phyloP scores from a whole-genome alignment of 495 filamentous ascomycete species.

The Aspergillus saccharolyticus region DNA sequence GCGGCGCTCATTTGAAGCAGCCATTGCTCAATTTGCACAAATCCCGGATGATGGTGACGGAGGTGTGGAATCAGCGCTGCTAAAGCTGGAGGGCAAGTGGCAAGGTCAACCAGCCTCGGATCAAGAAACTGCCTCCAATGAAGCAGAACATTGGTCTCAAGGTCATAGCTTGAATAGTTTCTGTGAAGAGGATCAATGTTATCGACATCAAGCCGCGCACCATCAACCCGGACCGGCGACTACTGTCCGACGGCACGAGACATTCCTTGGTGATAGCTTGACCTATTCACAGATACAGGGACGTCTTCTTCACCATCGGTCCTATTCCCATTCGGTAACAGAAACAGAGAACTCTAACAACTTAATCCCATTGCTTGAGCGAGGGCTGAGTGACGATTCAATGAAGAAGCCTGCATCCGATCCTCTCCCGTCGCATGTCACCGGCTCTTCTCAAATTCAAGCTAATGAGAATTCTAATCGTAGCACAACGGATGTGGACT shows the following conservation, averaged over 20 bases:
- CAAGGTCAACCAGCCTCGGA: slow-evolving; percentile 8
- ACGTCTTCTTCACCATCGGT: slow-evolving; percentile 26
- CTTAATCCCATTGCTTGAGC: slow-evolving; percentile 70
- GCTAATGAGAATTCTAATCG: slow-evolving; percentile 25
- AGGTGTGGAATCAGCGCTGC: slow-evolving; percentile 84
- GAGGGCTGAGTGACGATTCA: slow-evolving; percentile 59
- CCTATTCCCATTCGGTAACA: slow-evolving; percentile 39
- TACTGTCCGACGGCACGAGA: slow-evolving; percentile 23
- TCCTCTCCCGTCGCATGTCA: slow-evolving; percentile 1
- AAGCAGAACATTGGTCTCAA: not conserved
- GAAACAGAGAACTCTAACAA: slow-evolving; percentile 68
- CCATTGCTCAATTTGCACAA: slow-evolving; percentile 80
- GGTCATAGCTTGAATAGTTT: not conserved
- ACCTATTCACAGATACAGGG: slow-evolving; percentile 29
- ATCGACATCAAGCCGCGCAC: not conserved
- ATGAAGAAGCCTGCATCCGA: slow-evolving; percentile 36
- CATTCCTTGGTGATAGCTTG: slow-evolving; percentile 20
- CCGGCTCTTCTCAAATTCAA: slow-evolving; percentile 13
- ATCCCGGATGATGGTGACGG: slow-evolving; percentile 92
- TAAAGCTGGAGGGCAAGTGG: slow-evolving; percentile 90
- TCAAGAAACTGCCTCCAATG: not conserved
- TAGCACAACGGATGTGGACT: slow-evolving; percentile 32
- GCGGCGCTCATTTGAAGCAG: slow-evolving; percentile 83
- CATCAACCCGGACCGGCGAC: slow-evolving; percentile 15
- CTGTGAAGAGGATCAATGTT: slow-evolving; percentile 7